Evolutionary conservation across 1,284 basidiomycete species (phyloP), one percentile per base, ranked within the genome.

Genomic region (Tremellales sp.): DNA sequence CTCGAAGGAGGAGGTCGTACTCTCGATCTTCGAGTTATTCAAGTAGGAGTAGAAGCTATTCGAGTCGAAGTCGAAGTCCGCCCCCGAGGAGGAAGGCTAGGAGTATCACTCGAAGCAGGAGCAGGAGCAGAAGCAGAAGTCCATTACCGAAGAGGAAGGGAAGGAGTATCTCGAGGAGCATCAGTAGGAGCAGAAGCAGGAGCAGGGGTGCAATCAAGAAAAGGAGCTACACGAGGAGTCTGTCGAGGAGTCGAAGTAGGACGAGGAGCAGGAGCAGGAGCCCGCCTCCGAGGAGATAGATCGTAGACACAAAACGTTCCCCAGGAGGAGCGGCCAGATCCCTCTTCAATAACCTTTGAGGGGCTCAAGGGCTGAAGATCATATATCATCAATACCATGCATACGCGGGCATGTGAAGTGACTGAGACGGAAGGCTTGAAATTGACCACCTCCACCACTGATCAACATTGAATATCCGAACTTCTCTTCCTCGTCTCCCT

Each of bases 81-180:
- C 42, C 53, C 12, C 47, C 51, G 4, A 54, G 50, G 26, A 47
- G 46, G 26, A 56, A 53, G 43, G 37, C 35, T 24, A 44, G 51
- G 37, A 45, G 43, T 42, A 46, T 8, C 25, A 46, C 53, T 44
- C 53, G 54, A 24, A 46, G 51, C 11, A 48, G 51, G 31, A 50
- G 51, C 17, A 51, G 46, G 41, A 52, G 47, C 39, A 51, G 54
- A 29, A 58, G 56, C 29, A 52, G 52, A 39, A 61, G 59, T 44
- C 45, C 46, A 15, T 19, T 24, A 13, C n/a, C n/a, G n/a, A n/a
- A n/a, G n/a, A 27, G 35, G 26, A 39, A 19, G 36, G 44, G 48
- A 35, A 54, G 52, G 44, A 36, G 26, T n/a, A 24, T 19, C 37
- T 43, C 39, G 40, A 53, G 47, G 23, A 53, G 52, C 35, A 44